phyloP scores from a whole-genome alignment of 306 rosid genomes.

The Quercus robur region DNA sequence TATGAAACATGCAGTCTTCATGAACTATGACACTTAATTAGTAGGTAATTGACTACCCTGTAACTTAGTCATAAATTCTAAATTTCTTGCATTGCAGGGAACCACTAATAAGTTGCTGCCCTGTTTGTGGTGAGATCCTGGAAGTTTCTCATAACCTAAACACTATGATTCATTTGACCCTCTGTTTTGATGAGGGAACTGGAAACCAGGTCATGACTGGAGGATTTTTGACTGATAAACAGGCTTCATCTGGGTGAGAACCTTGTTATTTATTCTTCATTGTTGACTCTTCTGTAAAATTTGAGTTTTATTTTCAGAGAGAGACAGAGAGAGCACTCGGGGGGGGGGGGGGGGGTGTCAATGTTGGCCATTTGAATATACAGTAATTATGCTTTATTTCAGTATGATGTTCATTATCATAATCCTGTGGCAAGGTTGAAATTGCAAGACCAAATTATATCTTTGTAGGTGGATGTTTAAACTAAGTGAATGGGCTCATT shows the following conservation, averaged over 20 bases:
- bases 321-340: neutral
- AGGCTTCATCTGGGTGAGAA: slow-evolving; percentile 89
- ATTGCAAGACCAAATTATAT: neutral
- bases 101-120: slow-evolving; percentile 77
- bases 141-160: slow-evolving; percentile 69
- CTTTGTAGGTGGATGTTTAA: slow-evolving; percentile 84
- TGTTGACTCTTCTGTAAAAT: neutral
- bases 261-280: slow-evolving; percentile 12
- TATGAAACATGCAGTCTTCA: neutral
- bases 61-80: neutral
- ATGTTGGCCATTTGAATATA: too few relatives aligned
- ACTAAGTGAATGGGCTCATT: slow-evolving; percentile 94
- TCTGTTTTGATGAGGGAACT: slow-evolving; percentile 96
- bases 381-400: neutral
- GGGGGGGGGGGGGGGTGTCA: neutral
- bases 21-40: neutral
- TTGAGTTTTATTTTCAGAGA: neutral
- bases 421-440: neutral
- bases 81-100: slow-evolving; percentile 55
- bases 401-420: slow-evolving; percentile 6
- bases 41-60: neutral
- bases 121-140: slow-evolving; percentile 95
- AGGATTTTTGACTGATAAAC: slow-evolving; percentile 89
- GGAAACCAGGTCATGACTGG: slow-evolving; percentile 98
- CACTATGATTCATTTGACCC: slow-evolving; percentile 75